Percentiles rank a stretch among this genome's conserved stretches.
Evolutionary conservation across 305 asterid species (phyloP).

Genomic region (Salvia sclarea): DNA sequence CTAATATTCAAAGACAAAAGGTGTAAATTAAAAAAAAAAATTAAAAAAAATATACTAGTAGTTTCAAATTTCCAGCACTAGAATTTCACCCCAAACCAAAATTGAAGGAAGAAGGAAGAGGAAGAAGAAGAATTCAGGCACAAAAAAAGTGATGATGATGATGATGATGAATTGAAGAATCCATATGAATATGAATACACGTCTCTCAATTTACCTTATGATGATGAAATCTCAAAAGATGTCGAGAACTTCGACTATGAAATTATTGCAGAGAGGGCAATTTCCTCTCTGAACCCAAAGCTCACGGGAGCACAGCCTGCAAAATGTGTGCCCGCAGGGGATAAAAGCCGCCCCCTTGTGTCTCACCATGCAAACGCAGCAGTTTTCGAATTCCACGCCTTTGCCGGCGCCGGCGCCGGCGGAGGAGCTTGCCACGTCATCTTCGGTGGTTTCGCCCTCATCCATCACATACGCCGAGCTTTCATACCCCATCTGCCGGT

Average conservation of each 20-base stretch:
- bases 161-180: too few relatives aligned
- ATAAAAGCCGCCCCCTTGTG: conserved; percentile 69
- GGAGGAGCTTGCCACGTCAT: conserved; percentile 13
- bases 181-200: not conserved
- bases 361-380: conserved; percentile 80
- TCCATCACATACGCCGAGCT: conserved; percentile 32
- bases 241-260: conserved; percentile 68
- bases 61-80: too few relatives aligned
- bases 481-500: conserved; percentile 48
- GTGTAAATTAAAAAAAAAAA: too few relatives aligned
- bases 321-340: conserved; percentile 81
- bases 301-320: conserved; percentile 71
- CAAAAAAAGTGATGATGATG: not conserved
- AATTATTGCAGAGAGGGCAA: conserved; percentile 79
- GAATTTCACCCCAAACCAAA: not conserved
- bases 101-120: not conserved
- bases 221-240: too few relatives aligned
- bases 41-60: too few relatives aligned
- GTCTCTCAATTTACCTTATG: not conserved
- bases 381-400: conserved; percentile 43
- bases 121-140: not conserved
- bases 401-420: not conserved
- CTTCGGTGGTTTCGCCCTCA: conserved; percentile 33
- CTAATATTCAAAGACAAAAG: too few relatives aligned
- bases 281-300: conserved; percentile 66